These are phyloP conservation scores for Lignosus rhinocerotis DNA, from an alignment of 1,284 basidiomycete species.

Conservation along the genomic window DNA sequence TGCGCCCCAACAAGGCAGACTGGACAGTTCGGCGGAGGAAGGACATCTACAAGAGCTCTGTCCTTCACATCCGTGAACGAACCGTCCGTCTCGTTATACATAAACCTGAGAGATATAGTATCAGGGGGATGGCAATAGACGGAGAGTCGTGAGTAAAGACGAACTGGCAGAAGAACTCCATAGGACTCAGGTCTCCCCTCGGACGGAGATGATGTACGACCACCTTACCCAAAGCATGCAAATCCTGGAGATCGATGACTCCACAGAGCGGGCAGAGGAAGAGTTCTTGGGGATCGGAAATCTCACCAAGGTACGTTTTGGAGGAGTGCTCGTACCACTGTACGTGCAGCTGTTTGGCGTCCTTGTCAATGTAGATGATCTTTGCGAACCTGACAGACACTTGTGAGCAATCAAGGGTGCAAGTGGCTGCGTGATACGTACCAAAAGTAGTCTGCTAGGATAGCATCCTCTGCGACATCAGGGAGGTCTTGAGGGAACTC, in stretches of 20 bases:
- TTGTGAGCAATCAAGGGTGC: not conserved
- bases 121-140: not conserved
- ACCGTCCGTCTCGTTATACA: constrained; percentile 31
- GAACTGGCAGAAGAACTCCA: constrained; percentile 63
- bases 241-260: constrained; percentile 36
- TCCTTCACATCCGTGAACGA: constrained; percentile 36
- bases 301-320: constrained; percentile 54
- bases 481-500: constrained; percentile 29
- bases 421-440: constrained; percentile 26
- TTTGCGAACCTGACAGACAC: constrained; percentile 56
- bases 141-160: constrained; percentile 10
- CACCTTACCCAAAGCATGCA: constrained; percentile 44
- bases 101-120: constrained; percentile 23
- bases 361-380: constrained; percentile 53
- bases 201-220: constrained; percentile 28
- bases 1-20: constrained; percentile 41
- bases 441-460: constrained; percentile 63
- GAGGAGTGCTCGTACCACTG: constrained; percentile 73
- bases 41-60: not conserved
- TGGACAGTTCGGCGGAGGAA: constrained; percentile 51
- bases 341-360: constrained; percentile 48
- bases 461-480: constrained; percentile 38
- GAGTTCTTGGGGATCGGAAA: constrained; percentile 63
- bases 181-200: constrained; percentile 1
- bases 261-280: constrained; percentile 60